Evolutionary conservation across 2,329 filamentous ascomycete species (phyloP), one percentile per base, ranked within the genome.

Genomic region (Aureobasidium sp.): DNA sequence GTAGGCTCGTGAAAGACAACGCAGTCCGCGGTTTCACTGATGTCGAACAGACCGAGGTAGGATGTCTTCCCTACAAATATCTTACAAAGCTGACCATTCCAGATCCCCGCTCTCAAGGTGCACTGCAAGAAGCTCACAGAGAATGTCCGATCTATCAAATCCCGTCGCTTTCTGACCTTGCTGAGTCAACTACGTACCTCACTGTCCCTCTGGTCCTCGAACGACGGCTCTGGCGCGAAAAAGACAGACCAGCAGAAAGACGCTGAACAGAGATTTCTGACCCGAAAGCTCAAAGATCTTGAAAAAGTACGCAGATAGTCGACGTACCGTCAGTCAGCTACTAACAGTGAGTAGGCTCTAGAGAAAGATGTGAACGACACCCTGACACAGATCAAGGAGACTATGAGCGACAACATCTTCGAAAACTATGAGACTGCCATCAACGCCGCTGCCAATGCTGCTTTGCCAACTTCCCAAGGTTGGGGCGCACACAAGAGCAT

Each of bases 61-160:
- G n/a, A 7, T 25, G 5, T 5, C 32, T 34, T 34, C 10, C 32
- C 3, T 34, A 1, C 32, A 10, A 6, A 10, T 2, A 4, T 45
- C 2, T 34, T 4, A 3, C 21, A 10, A 1, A 29, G n/a, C 30
- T 57, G 30, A 45, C 11, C n/a, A 5, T 36, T 25, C 3, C 30
- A 57, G 67, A 77, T 87, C 3, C 84, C 84, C 1, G 76, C 79
- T 47, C 75, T 88, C 1, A 82, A 83, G 66, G 73, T 73, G 0
- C 84, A 88, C 64, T 85, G 83, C 59, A 80, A 78, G 62, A 79
- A 79, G 45, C 72, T 87, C 3, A 86, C 85, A 0, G 79, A 82
- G 60, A 71, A 73, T 30, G 77, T 77, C 8, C 74, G 81, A 30
- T 70, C 75, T 6, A 74, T 73, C 5, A 75, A 71, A 25, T 80